Evolutionary conservation across 805 yeast genomes (phyloP), one percentile per base, ranked within the genome.

Genomic region (Nakazawaea holstii): DNA sequence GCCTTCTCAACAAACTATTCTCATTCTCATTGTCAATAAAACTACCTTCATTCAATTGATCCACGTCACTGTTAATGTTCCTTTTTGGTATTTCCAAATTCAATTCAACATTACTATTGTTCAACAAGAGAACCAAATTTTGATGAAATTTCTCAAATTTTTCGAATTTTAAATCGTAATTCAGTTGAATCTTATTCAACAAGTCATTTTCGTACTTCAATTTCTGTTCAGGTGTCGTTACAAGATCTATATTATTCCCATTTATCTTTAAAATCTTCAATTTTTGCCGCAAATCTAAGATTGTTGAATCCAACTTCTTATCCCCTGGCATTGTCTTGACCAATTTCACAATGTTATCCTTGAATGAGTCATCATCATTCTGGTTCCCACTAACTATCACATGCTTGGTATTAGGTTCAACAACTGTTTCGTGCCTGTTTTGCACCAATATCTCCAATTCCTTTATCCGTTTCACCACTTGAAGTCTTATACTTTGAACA

Each of bases 391-490:
- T 20, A 20, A 3, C 24, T 20, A 20, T 20, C 24, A 20, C 24
- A 3, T 5, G 24, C 5, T 20, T 20, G 24, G 24, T 20, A 20
- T 50, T 41, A 26, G 41, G 27, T 27, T 20, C 39, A 20, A 36
- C 46, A n/a, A 46, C 29, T 17, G 37, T 38, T 13, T 45, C 49
- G 10, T 49, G 45, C 35, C 48, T 47, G n/a, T 42, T 43, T 36
- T 50, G 48, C 10, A 29, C 9, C 9, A 49, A 36, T 11, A 46
- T 50, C 45, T 48, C 39, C 37, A 64, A 52, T 37, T 61, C 59
- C 1, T 48, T 48, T 2, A 61, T 51, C 28, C 69, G 47, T 24
- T 47, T 49, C 4, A 20, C 31, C 1, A 60, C 58, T 46, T 65
- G 67, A 2, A 36, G 36, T n/a, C 39, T 35, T 28, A 65, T 45